A percentile compares a stretch with the other conserved stretches of the same genome.
phyloP scores from a whole-genome alignment of 176 grass and related monocot genomes.

The Carex pumila region DNA sequence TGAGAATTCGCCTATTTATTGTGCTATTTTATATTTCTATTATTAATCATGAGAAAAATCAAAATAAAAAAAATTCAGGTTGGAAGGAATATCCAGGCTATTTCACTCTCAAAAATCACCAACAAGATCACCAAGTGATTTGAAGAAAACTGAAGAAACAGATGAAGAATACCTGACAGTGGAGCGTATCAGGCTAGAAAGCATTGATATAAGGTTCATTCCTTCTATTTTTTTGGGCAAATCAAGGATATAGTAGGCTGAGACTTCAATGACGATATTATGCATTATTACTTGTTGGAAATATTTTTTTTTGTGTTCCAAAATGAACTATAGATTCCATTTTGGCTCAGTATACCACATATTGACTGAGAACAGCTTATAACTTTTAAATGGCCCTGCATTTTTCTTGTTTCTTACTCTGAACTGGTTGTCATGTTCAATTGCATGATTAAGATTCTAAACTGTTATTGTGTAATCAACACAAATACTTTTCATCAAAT shows the following conservation, averaged over 20 bases:
- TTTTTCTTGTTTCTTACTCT: background rate
- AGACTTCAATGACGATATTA: too few species aligned
- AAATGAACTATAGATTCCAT: background rate
- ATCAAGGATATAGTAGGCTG: background rate
- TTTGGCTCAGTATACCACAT: background rate
- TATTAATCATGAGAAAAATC: background rate
- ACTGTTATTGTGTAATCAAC: background rate
- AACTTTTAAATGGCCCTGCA: background rate
- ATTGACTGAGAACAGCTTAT: background rate
- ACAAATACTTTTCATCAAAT: background rate
- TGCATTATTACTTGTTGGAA: background rate
- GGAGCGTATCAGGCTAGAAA: conserved; percentile 82
- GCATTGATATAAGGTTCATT: conserved; percentile 64
- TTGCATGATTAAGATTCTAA: background rate
- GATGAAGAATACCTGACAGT: conserved; percentile 53
- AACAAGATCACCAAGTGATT: conserved; percentile 28
- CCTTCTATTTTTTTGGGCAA: conserved; percentile 8
- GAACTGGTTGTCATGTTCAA: background rate
- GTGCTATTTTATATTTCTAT: background rate
- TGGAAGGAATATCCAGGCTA: conserved; percentile 11
- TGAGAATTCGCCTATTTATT: background rate
- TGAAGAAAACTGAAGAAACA: conserved; percentile 60
- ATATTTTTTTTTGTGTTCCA: background rate
- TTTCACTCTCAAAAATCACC: conserved; percentile 54
- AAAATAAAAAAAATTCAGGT: conserved; percentile 9